Conservation (phyloP, 139 green algal genomes). For the Chlorella sp. region DNA sequence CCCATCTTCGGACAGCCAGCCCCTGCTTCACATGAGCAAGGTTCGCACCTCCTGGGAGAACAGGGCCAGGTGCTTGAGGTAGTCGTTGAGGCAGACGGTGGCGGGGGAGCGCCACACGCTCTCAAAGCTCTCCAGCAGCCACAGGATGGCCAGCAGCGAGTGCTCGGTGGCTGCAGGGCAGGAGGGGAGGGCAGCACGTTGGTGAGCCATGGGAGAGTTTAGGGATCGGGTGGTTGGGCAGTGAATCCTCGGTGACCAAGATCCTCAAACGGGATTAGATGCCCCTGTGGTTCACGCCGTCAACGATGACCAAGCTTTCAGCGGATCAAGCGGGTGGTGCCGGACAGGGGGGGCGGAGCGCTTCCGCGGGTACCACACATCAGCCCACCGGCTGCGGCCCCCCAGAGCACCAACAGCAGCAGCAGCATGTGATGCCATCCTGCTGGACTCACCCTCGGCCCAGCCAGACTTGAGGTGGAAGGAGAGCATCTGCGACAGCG, state of each 20-base stretch:
- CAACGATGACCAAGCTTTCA: too few relatives aligned
- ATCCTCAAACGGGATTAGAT: too few relatives aligned
- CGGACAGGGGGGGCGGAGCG: too few relatives aligned
- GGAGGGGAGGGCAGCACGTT: background rate
- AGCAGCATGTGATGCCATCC: background rate
- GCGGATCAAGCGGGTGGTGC: too few relatives aligned
- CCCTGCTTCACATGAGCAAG: too few relatives aligned
- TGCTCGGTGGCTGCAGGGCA: constrained; percentile 18
- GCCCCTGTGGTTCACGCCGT: too few relatives aligned
- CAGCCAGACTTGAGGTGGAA: constrained; percentile 12
- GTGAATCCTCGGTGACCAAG: too few relatives aligned
- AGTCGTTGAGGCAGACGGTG: constrained; percentile 31
- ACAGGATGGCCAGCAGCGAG: constrained; percentile 29
- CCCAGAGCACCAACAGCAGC: background rate
- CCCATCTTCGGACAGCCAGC: too few relatives aligned
- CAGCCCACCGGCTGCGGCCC: too few relatives aligned
- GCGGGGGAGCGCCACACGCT: constrained; percentile 5
- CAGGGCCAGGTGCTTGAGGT: constrained; percentile 16
- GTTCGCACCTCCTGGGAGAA: background rate
- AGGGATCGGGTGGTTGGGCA: too few relatives aligned
- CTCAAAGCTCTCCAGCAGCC: constrained; percentile 12
- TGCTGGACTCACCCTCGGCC: background rate
- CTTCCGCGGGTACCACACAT: too few relatives aligned
- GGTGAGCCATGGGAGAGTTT: too few relatives aligned
- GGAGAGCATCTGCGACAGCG: constrained; percentile 22